phyloP scores from a whole-genome alignment of 1,139 yeast genomes.

The Kluyveromyces sp. region DNA sequence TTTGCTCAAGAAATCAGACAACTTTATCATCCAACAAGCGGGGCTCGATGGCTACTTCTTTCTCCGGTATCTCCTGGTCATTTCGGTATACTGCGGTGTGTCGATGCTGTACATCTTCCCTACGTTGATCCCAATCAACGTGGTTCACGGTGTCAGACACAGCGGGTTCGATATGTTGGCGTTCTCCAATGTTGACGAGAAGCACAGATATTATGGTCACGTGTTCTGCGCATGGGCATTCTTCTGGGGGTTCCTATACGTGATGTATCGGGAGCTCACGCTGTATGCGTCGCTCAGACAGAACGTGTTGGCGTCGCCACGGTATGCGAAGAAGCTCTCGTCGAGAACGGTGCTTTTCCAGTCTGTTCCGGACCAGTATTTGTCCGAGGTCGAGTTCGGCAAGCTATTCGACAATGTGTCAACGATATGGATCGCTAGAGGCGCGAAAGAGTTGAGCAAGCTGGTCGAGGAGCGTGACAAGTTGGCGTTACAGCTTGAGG shows the following conservation, averaged over 20 bases:
- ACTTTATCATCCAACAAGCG: slow-evolving; percentile 60
- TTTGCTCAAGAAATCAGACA: slow-evolving; percentile 51
- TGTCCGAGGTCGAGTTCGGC: slow-evolving; percentile 54
- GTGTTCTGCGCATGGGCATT: slow-evolving; percentile 73
- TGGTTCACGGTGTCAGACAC: slow-evolving; percentile 47
- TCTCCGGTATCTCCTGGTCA: slow-evolving; percentile 46
- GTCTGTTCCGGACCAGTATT: slow-evolving; percentile 62
- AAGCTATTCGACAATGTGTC: slow-evolving; percentile 64
- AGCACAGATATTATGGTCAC: slow-evolving; percentile 71
- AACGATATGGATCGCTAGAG: slow-evolving; percentile 69
- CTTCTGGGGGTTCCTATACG: slow-evolving; percentile 61
- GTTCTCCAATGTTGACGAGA: slow-evolving; percentile 57
- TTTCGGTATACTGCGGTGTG: slow-evolving; percentile 34
- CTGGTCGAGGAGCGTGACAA: slow-evolving; percentile 55
- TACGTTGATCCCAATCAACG: slow-evolving; percentile 58
- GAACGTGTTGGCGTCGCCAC: slow-evolving; percentile 74
- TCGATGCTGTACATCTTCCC: slow-evolving; percentile 45
- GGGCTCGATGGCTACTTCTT: slow-evolving; percentile 73
- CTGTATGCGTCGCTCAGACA: slow-evolving; percentile 75
- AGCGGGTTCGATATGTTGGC: slow-evolving; percentile 72
- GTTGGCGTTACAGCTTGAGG: slow-evolving; percentile 59
- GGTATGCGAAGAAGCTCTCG: slow-evolving; percentile 62
- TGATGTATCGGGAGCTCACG: slow-evolving; percentile 73
- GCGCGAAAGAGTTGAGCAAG: slow-evolving; percentile 49
- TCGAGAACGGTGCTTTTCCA: slow-evolving; percentile 78